phyloP scores from a whole-genome alignment of 345 rosid species.

The Citrus hindsii region DNA sequence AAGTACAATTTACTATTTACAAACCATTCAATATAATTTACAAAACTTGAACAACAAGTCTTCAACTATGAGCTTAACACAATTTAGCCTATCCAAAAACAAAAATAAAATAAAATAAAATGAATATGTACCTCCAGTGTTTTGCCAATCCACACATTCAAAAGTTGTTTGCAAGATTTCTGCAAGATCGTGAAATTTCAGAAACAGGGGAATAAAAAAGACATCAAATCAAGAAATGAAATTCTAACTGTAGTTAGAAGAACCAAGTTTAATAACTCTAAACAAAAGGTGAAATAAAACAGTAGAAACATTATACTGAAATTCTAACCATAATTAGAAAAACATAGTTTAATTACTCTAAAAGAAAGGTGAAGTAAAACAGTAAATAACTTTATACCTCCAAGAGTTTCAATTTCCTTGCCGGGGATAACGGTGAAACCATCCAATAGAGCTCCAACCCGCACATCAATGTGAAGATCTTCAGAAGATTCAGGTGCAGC shows the following conservation, averaged over 20 bases:
- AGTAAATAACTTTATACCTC: constrained; percentile 46
- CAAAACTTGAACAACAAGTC: neutral
- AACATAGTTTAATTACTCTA: neutral
- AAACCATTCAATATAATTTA: neutral
- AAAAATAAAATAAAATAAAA: constrained; percentile 5
- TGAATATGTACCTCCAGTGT: constrained; percentile 52
- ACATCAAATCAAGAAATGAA: neutral
- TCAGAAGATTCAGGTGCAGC: constrained; percentile 32
- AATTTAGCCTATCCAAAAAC: neutral
- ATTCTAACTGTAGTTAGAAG: neutral
- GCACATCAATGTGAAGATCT: constrained; percentile 65
- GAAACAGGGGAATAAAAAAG: constrained; percentile 10
- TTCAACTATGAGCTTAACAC: neutral
- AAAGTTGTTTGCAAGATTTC: constrained; percentile 70
- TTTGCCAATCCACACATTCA: constrained; percentile 42
- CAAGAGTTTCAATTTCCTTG: constrained; percentile 73
- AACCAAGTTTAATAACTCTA: neutral
- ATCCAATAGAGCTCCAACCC: constrained; percentile 70
- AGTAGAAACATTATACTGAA: constrained; percentile 31
- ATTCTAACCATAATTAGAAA: neutral
- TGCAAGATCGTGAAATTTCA: constrained; percentile 33
- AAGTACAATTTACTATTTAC: neutral
- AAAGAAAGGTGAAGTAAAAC: neutral
- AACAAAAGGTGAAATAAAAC: neutral
- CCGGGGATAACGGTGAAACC: constrained; percentile 68